Evolutionary conservation across 2,329 filamentous ascomycete genomes (phyloP).

Genomic region (Aureobasidium sp.): DNA sequence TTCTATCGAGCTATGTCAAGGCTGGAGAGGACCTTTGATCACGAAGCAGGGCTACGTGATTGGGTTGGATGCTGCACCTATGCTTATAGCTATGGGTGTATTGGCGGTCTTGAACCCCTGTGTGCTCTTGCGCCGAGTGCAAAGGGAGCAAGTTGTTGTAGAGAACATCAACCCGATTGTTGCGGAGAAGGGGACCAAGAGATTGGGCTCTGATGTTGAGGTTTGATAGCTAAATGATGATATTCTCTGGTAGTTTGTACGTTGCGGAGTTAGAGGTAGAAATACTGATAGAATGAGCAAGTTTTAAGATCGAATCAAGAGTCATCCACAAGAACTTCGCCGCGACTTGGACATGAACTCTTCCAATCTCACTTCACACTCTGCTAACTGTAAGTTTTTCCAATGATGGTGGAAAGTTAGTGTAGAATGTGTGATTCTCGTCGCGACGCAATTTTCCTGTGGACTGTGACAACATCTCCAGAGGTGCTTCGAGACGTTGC

Average conservation of each 20-base stretch:
- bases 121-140: not conserved
- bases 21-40: constrained; percentile 11
- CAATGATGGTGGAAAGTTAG: not conserved
- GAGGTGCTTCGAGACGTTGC: not conserved
- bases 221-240: not conserved
- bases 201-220: not conserved
- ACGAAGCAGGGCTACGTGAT: constrained; percentile 14
- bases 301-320: not conserved
- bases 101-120: constrained; percentile 14
- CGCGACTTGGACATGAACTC: not conserved
- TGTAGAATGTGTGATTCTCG: not conserved
- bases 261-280: not conserved
- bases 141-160: not conserved
- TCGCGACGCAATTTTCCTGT: not conserved
- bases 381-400: not conserved
- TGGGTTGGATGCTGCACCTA: constrained; percentile 11
- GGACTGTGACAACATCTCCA: not conserved
- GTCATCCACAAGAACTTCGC: not conserved
- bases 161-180: not conserved
- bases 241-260: not conserved
- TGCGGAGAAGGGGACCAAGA: not conserved
- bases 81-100: constrained; percentile 13
- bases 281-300: not conserved
- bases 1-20: constrained; percentile 16
- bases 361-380: not conserved